Evolutionary conservation across 331 rosid species (phyloP), one percentile per base, ranked within the genome.

Genomic region (Dryas integrifolia): DNA sequence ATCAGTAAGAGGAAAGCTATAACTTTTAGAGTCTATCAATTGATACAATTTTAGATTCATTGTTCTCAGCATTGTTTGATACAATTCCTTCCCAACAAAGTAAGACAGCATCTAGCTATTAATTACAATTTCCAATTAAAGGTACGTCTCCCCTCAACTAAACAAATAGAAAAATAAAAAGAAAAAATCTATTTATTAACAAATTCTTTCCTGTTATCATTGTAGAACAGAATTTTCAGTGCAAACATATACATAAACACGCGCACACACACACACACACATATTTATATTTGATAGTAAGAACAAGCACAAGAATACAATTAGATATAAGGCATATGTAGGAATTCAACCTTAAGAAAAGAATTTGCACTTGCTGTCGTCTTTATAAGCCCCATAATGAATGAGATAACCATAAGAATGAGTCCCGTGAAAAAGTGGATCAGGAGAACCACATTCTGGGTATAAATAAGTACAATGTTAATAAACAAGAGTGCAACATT

Each of bases 331-430:
- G 56, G 24, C 5, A 12, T 14, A 59, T 51, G 49, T 5, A 7
- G 51, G 67, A 66, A 63, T 43, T 52, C 30, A 74, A 94, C 98
- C 98, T 94, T 91, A 16, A 91, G 96, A 72, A 88, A 79, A 81
- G 96, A 88, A 85, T 94, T 94, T 66, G 89, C 85, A 62, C 78
- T 86, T 76, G 39, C 75, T 74, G 92, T 89, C 45, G 97, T 76
- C 78, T 83, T 77, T 61, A 94, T 73, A 74, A 94, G 80, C 69
- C 96, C 98, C 98, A 94, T 94, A 39, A 91, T 70, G 79, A 94
- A 94, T 65, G 98, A 94, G 89, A 94, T 88, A 76, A 89, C 92
- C 98, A 91, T 91, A 67, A 88, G 92, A 78, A 94, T 77, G 67
- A 91, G 89, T 59, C 97, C 98, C 14, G 96, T 80, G 83, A 94